Conservation (phyloP, 2,329 filamentous ascomycete species). For the Arthrobotrys pseudoclavata region DNA sequence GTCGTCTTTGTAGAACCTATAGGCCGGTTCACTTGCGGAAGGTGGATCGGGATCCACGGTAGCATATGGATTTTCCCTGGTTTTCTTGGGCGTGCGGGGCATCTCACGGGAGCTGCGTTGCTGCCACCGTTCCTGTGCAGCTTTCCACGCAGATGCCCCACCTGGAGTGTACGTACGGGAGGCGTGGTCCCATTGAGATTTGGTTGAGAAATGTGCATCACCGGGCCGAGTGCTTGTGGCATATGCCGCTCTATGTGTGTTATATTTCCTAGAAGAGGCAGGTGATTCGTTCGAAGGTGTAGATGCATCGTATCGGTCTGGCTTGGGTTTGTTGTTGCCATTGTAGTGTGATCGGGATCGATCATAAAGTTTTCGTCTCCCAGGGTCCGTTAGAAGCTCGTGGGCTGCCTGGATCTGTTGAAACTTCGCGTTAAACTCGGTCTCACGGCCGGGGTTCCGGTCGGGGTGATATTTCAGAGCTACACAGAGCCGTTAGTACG, state of each 20-base stretch:
- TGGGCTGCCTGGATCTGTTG: conserved; percentile 88
- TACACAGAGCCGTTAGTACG: conserved; percentile 65
- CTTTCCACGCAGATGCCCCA: conserved; percentile 50
- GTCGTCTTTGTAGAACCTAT: conserved; percentile 27
- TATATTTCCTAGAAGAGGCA: conserved; percentile 31
- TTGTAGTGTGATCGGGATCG: conserved; percentile 41
- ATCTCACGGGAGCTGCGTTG: conserved; percentile 41
- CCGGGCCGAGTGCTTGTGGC: conserved; percentile 29
- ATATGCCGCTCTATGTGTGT: conserved; percentile 26
- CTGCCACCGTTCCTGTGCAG: conserved; percentile 47
- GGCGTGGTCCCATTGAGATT: conserved; percentile 53
- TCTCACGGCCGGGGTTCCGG: conserved; percentile 85
- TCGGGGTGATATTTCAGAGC: conserved; percentile 90
- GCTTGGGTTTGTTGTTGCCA: conserved; percentile 35
- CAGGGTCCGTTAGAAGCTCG: conserved; percentile 77
- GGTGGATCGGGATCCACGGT: conserved; percentile 30
- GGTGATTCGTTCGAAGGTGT: conserved; percentile 11
- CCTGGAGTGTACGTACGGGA: conserved; percentile 32
- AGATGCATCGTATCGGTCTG: conserved; percentile 23
- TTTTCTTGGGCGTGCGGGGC: conserved; percentile 58
- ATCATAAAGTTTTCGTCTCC: conserved; percentile 74
- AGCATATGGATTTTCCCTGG: conserved; percentile 55
- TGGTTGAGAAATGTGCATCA: conserved; percentile 35
- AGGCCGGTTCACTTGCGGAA: conserved; percentile 15
- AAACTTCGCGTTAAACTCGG: conserved; percentile 84